Conservation (phyloP, 1,139 yeast genomes). For the Suhomyces choctaworum region DNA sequence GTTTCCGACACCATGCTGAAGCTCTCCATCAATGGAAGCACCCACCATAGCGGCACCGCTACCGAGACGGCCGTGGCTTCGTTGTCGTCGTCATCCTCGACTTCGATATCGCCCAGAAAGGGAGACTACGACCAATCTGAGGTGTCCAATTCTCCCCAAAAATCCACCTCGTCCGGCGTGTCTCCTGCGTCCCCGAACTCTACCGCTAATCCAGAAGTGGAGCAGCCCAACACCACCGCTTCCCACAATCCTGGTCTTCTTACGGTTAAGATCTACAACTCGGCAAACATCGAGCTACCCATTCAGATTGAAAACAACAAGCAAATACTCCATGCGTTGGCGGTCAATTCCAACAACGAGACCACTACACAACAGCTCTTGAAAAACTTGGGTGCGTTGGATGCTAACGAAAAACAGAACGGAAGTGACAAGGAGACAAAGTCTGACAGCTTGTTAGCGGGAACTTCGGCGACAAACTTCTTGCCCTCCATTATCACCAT, state of each 20-base stretch:
- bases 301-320: slow-evolving; percentile 55
- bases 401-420: slow-evolving; percentile 16
- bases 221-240: slow-evolving; percentile 11
- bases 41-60: slow-evolving; percentile 1
- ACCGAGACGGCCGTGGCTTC: slow-evolving; percentile 7
- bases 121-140: slow-evolving; percentile 1
- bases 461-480: slow-evolving; percentile 42
- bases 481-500: slow-evolving; percentile 70
- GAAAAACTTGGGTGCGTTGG: slow-evolving; percentile 30
- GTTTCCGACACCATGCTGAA: slow-evolving; percentile 31
- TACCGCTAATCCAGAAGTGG: slow-evolving; percentile 10
- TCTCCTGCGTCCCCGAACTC: slow-evolving; percentile 2
- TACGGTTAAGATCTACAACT: slow-evolving; percentile 67
- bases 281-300: slow-evolving; percentile 62
- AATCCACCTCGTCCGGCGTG: not conserved
- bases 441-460: slow-evolving; percentile 27
- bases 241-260: slow-evolving; percentile 59
- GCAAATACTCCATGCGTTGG: slow-evolving; percentile 53
- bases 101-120: slow-evolving; percentile 10
- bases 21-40: slow-evolving; percentile 22
- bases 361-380: slow-evolving; percentile 38
- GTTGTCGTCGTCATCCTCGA: slow-evolving; percentile 13
- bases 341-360: slow-evolving; percentile 47
- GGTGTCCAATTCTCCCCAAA: not conserved
- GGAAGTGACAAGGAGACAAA: slow-evolving; percentile 3